Conservation (phyloP, 2,329 filamentous ascomycete species). For the Fusarium siculi region DNA sequence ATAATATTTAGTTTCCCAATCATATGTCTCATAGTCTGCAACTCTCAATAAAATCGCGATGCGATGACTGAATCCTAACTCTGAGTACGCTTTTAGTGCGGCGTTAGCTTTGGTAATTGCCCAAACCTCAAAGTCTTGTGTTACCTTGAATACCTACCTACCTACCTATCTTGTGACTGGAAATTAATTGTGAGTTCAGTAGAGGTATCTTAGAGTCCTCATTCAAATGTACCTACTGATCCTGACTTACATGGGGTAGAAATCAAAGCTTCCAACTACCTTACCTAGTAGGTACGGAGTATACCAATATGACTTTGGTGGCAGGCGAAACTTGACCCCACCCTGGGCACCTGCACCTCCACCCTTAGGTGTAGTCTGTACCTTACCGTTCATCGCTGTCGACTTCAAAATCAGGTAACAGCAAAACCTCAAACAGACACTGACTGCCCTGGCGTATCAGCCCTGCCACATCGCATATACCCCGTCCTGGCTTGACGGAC, state of each 20-base stretch:
- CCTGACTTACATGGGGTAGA: not conserved
- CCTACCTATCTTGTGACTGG: not conserved
- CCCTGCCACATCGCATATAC: constrained; percentile 35
- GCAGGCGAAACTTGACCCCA: constrained; percentile 3
- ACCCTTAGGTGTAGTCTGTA: not conserved
- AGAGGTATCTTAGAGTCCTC: not conserved
- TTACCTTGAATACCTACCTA: not conserved
- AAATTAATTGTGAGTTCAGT: no score
- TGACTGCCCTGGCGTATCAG: constrained; percentile 17
- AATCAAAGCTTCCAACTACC: not conserved
- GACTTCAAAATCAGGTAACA: constrained; percentile 38
- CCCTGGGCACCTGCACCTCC: constrained; percentile 22
- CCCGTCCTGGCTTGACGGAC: constrained; percentile 45
- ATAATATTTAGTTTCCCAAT: not conserved
- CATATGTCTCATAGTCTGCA: not conserved
- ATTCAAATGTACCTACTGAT: not conserved
- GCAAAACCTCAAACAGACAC: constrained; percentile 23
- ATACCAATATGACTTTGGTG: not conserved
- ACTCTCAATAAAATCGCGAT: not conserved
- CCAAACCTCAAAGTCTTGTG: not conserved
- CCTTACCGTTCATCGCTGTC: constrained; percentile 18
- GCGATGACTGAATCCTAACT: not conserved
- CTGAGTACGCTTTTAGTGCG: no score
- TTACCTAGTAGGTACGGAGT: not conserved
- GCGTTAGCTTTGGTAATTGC: not conserved